A percentile compares a stretch with the other conserved stretches of the same genome.
These are phyloP conservation scores for Eucalyptus melliodora DNA, from an alignment of 345 rosid species.

Conservation along the genomic window DNA sequence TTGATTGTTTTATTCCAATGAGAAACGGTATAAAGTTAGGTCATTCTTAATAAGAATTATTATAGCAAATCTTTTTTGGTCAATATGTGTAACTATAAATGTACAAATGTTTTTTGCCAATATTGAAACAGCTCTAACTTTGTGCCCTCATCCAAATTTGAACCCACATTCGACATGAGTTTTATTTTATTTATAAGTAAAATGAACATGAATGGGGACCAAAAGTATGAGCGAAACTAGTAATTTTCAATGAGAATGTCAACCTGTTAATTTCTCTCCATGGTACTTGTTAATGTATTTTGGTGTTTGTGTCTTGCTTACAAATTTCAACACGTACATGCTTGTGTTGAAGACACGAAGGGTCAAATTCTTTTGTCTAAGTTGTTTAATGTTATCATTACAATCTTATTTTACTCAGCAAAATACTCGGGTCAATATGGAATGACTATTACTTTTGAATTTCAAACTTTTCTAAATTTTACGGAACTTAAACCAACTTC, in stretches of 20 bases:
- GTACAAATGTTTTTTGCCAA: not conserved
- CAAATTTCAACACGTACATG: not conserved
- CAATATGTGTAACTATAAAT: fast-evolving
- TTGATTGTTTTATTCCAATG: not conserved
- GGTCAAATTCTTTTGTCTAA: not conserved
- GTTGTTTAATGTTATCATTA: not conserved
- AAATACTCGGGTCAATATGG: not conserved
- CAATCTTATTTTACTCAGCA: not conserved
- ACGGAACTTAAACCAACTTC: not conserved
- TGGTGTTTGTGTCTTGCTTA: not conserved
- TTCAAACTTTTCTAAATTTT: not conserved
- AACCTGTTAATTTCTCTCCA: not conserved
- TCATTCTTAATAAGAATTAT: not conserved
- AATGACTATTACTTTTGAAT: not conserved
- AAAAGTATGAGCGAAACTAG: not conserved
- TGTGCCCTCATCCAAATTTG: fast-evolving
- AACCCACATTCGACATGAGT: not conserved
- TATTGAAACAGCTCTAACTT: not conserved
- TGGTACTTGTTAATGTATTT: not conserved
- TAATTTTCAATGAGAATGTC: not conserved
- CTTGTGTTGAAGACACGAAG: not conserved
- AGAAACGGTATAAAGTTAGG: fast-evolving
- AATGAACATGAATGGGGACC: not conserved
- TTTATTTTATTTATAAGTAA: not conserved
- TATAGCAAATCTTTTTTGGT: not conserved